Evolutionary conservation across 495 filamentous ascomycete species (phyloP).

Genomic region (Trichoderma orchidacearum): DNA sequence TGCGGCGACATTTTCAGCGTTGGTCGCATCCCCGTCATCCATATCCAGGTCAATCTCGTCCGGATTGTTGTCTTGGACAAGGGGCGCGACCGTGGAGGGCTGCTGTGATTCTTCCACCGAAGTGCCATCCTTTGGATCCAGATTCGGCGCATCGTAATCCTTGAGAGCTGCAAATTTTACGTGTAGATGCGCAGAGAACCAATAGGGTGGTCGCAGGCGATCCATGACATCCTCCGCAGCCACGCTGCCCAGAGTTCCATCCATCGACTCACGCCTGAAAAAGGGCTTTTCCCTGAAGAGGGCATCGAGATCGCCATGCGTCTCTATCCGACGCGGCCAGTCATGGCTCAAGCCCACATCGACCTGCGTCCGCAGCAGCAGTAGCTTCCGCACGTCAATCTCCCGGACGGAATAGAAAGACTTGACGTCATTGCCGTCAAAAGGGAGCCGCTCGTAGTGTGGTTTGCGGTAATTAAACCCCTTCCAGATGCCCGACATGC

Average conservation of each 20-base stretch:
- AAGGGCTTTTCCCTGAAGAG: constrained; percentile 59
- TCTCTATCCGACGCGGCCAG: constrained; percentile 77
- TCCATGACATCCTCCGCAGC: constrained; percentile 71
- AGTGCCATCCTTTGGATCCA: background rate
- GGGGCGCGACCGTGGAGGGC: background rate
- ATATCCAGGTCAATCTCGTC: constrained; percentile 44
- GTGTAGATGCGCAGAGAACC: constrained; percentile 93
- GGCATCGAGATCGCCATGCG: constrained; percentile 44
- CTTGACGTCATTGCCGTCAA: constrained; percentile 54
- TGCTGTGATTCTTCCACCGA: background rate
- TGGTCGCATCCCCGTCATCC: constrained; percentile 36
- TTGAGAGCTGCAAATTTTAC: constrained; percentile 68
- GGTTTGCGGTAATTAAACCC: constrained; percentile 65
- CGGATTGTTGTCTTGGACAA: constrained; percentile 21
- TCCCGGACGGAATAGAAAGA: constrained; percentile 81
- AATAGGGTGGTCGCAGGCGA: constrained; percentile 65
- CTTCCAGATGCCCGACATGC: constrained; percentile 88
- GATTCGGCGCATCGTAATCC: constrained; percentile 32
- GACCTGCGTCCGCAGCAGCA: constrained; percentile 70
- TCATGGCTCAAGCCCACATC: constrained; percentile 90
- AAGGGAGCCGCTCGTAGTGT: constrained; percentile 80
- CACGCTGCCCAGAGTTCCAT: constrained; percentile 59
- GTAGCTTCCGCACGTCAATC: constrained; percentile 78
- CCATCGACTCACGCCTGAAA: constrained; percentile 59
- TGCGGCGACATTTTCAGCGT: background rate